Percentiles rank a stretch among this genome's conserved stretches.
Conservation (phyloP, 768 basidiomycete genomes). For the Psilocybe sp. region DNA sequence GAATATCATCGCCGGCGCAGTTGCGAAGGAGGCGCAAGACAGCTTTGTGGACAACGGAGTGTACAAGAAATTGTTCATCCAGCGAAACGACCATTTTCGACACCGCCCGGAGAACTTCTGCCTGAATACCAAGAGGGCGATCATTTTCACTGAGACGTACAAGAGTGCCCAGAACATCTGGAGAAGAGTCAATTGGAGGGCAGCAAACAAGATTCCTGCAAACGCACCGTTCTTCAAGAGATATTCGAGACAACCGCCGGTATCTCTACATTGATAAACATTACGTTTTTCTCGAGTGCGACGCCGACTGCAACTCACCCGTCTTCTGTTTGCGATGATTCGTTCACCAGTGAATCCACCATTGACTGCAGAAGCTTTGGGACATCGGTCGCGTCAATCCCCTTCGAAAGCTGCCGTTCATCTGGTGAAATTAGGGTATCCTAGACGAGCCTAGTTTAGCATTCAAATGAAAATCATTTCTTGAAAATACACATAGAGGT, state of each 20-base stretch:
- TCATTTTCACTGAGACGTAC: slow-evolving; percentile 85
- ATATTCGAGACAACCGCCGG: slow-evolving; percentile 89
- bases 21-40: slow-evolving; percentile 80
- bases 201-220: neutral
- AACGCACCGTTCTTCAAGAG: slow-evolving; percentile 81
- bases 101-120: slow-evolving; percentile 81
- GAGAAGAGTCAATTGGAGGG: neutral
- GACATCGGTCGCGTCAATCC: slow-evolving; percentile 80
- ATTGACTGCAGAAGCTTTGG: slow-evolving; percentile 73
- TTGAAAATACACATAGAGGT: neutral
- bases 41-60: slow-evolving; percentile 86
- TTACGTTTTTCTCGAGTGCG: slow-evolving; percentile 1
- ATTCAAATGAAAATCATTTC: neutral
- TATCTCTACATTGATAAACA: slow-evolving; percentile 50
- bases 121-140: slow-evolving; percentile 86
- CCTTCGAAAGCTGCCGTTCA: slow-evolving; percentile 80
- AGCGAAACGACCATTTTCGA: slow-evolving; percentile 90
- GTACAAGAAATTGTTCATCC: slow-evolving; percentile 91
- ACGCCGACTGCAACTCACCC: slow-evolving; percentile 54
- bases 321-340: slow-evolving; percentile 81
- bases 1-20: slow-evolving; percentile 89
- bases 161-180: slow-evolving; percentile 81
- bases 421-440: slow-evolving; percentile 84
- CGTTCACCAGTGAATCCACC: slow-evolving; percentile 84
- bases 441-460: slow-evolving; percentile 34